Percentiles rank a stretch among this genome's conserved stretches.
Evolutionary conservation across 768 basidiomycete species (phyloP).

Genomic region (Amanita pseudoporphyria): DNA sequence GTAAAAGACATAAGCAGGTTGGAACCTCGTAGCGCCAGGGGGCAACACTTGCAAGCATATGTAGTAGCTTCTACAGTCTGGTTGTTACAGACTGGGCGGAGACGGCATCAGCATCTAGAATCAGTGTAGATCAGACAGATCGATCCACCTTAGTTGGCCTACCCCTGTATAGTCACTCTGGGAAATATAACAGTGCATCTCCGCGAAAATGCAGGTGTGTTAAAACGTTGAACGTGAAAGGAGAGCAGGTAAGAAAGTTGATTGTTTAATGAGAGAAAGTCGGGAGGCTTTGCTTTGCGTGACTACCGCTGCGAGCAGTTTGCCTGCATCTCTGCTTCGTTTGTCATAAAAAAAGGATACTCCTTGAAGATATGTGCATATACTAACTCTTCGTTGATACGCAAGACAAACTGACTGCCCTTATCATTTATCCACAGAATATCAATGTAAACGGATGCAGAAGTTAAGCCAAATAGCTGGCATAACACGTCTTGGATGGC

Average conservation of each 20-base stretch:
- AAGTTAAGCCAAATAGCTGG: slow-evolving; percentile 46
- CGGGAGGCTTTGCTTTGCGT: slow-evolving; percentile 21
- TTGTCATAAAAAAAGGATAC: background rate
- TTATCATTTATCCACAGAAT: slow-evolving; percentile 42
- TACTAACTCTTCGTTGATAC: slow-evolving; percentile 32
- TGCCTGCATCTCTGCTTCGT: slow-evolving; percentile 23
- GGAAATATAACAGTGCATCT: no score
- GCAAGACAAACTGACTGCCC: slow-evolving; percentile 31
- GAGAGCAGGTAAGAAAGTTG: slow-evolving; percentile 32
- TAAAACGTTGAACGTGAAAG: slow-evolving; percentile 4
- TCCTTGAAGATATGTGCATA: background rate
- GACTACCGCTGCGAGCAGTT: slow-evolving; percentile 25
- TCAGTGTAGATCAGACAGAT: no score
- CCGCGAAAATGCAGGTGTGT: no score
- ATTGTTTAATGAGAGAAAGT: slow-evolving; percentile 27
- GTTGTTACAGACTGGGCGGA: no score
- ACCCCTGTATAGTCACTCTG: no score
- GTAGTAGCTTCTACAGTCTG: no score
- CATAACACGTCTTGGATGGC: slow-evolving; percentile 43
- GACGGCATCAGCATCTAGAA: no score
- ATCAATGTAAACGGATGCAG: slow-evolving; percentile 45
- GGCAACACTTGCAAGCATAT: no score
- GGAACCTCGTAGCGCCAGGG: no score
- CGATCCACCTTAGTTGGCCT: no score
- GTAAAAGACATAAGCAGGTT: no score